Evolutionary conservation across 164 flowering plant species (phyloP), one percentile per base, ranked within the genome.

Genomic region (Annona cherimola): DNA sequence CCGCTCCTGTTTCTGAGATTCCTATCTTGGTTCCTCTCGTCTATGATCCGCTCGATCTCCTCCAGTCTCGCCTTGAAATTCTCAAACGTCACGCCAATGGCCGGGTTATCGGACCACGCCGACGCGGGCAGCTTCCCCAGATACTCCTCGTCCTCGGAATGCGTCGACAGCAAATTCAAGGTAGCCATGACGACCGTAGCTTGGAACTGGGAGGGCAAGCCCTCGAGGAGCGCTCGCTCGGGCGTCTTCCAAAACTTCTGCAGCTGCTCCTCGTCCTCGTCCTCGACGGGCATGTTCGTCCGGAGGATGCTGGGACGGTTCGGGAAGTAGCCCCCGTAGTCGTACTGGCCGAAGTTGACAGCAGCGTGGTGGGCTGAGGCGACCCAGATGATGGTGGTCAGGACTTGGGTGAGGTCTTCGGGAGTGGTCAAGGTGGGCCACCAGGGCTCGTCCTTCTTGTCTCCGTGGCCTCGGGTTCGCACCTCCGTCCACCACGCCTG

Each of bases 141-240:
- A 55, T 84, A 84, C 76, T 84, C 83, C 66, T 82, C 87, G 39
- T 81, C 86, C 0, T 79, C 76, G 1, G 86, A 84, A 66, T 84
- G 86, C 7, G 57, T 71, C 14, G 86, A 84, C 42, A 84, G 65
- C 39, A 79, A 76, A 20, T 82, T 79, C 62, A 82, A 64, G 4
- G 82, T 61, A 1, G 82, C 75, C 85, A 84, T 84, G 40, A 84
- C 77, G 35, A n/a, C 67, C 3, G 83, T 74, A 0, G 85, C 84
- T 50, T 84, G 87, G 12, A 74, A 20, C 59, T 81, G 80, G 3
- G 83, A 76, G 11, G 87, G 83, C 59, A 81, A 74, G 20, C 76
- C 54, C 39, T 55, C 14, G 57, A 84, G 40, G 8, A 84, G 63
- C 9, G 73, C 45, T 1, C 7, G 4, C 42, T 82, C 81, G 0